Percentiles rank a stretch among this genome's conserved stretches.
phyloP scores from a whole-genome alignment of 75 land plant species.

The Pseudotsuga menziesii region DNA sequence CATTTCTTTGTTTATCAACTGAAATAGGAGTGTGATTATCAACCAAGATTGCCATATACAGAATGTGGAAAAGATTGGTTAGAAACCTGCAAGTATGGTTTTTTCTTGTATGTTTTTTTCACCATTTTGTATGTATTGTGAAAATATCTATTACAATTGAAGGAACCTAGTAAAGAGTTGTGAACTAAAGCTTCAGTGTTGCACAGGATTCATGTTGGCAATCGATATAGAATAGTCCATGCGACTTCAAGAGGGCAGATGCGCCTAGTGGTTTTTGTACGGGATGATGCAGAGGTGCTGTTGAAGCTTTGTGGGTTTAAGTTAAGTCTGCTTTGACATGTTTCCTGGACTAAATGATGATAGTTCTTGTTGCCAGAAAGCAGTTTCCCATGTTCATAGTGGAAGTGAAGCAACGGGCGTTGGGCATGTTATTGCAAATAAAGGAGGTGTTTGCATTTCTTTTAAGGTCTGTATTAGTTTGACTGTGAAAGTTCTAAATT shows the following conservation, averaged over 20 bases:
- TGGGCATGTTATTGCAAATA: constrained; percentile 52
- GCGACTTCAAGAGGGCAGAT: constrained; percentile 43
- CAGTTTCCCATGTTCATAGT: constrained; percentile 34
- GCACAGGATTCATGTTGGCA: constrained; percentile 24
- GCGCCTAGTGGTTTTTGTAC: constrained; percentile 39
- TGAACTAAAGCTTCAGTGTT: not conserved
- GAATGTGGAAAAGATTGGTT: constrained; percentile 44
- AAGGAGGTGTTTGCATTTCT: constrained; percentile 47
- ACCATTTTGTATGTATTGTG: not conserved
- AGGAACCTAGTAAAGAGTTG: not conserved
- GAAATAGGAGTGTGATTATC: constrained; percentile 40
- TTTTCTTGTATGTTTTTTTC: not conserved
- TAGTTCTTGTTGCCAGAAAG: constrained; percentile 25
- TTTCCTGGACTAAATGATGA: not conserved
- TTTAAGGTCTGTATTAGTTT: constrained; percentile 21
- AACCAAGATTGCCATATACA: constrained; percentile 28
- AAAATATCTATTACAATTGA: not conserved
- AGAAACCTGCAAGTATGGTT: constrained; percentile 25
- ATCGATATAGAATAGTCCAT: constrained; percentile 33
- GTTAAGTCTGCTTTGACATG: not conserved
- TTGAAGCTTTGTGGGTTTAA: not conserved
- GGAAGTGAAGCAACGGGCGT: constrained; percentile 56
- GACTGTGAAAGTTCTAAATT: not conserved
- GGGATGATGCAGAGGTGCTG: constrained; percentile 36
- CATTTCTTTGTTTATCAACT: not conserved